phyloP scores from a whole-genome alignment of 2,329 filamentous ascomycete genomes.

The Endoconidiophora laricicola region DNA sequence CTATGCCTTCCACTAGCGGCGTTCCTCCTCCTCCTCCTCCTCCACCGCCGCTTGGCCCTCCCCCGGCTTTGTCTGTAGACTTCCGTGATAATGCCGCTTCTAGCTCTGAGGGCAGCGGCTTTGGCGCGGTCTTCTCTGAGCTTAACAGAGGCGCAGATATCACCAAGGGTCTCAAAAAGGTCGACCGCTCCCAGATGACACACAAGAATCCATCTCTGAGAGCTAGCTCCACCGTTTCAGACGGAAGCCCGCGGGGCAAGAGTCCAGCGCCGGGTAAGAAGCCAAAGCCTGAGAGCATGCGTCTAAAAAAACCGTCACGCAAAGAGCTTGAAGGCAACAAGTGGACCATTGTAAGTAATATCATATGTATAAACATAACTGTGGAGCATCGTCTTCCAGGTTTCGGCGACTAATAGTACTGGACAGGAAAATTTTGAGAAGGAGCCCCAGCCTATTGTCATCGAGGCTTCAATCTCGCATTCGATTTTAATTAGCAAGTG shows the following conservation, averaged over 20 bases:
- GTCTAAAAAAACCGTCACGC: conserved; percentile 62
- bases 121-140: conserved; percentile 80
- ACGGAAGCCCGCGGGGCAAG: conserved; percentile 48
- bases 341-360: conserved; percentile 61
- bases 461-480: conserved; percentile 68
- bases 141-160: conserved; percentile 81
- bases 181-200: conserved; percentile 91
- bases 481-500: conserved; percentile 86
- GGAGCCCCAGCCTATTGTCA: conserved; percentile 53
- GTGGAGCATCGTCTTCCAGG: not conserved
- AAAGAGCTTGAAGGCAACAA: conserved; percentile 78
- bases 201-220: conserved; percentile 91
- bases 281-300: conserved; percentile 73
- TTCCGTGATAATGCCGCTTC: conserved; percentile 25
- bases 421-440: conserved; percentile 77
- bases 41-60: conserved; percentile 54
- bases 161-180: conserved; percentile 77
- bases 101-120: conserved; percentile 38
- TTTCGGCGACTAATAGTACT: not conserved
- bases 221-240: conserved; percentile 52
- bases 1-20: conserved; percentile 16
- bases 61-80: conserved; percentile 46
- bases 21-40: conserved; percentile 44
- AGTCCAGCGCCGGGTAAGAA: conserved; percentile 79
- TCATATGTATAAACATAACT: not conserved